Evolutionary conservation across 192 early-diverging fungal species (phyloP).

Genomic region (Piromyces sp.): DNA sequence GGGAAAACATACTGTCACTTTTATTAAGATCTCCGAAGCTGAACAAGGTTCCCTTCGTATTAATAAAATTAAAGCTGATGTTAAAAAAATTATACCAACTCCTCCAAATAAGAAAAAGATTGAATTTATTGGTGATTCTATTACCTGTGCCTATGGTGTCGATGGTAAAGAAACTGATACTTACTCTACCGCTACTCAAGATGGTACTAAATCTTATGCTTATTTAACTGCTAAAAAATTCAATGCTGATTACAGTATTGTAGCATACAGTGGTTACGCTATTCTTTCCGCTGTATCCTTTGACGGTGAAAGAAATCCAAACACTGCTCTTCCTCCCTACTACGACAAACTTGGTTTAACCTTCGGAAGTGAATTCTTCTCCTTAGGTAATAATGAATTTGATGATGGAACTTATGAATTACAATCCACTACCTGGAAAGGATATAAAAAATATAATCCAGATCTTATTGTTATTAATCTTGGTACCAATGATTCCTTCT

Average conservation of each 20-base stretch:
- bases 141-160: background rate
- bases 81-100: background rate
- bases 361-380: background rate
- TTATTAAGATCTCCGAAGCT: background rate
- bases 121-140: background rate
- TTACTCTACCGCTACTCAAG: background rate
- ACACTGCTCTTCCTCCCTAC: background rate
- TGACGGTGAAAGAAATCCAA: background rate
- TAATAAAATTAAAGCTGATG: background rate
- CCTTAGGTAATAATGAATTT: background rate
- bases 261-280: background rate
- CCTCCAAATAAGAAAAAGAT: background rate
- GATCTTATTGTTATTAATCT: background rate
- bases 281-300: background rate
- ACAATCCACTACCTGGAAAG: too few species aligned
- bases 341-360: background rate
- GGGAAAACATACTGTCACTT: background rate
- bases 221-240: background rate
- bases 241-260: background rate
- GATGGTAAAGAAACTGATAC: background rate
- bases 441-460: background rate
- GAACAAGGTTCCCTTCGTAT: background rate
- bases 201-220: background rate
- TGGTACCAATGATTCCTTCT: background rate
- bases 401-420: background rate